Evolutionary conservation across 345 rosid species (phyloP).

Genomic region (Euphorbia pulcherrima): DNA sequence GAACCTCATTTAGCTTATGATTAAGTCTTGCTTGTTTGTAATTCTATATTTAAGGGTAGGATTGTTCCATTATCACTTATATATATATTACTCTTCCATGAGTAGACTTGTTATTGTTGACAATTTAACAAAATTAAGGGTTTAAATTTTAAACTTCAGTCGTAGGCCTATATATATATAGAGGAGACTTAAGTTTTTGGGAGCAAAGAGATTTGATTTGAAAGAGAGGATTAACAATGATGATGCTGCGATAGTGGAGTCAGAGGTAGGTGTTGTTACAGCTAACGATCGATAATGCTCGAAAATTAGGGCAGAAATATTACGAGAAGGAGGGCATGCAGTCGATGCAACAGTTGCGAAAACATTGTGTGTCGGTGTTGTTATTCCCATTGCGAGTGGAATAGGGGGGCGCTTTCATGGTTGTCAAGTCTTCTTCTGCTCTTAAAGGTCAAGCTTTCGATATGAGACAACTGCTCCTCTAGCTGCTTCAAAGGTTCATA

Average conservation of each 20-base stretch:
- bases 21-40: too few species aligned
- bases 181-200: constrained; percentile 29
- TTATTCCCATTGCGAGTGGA: constrained; percentile 84
- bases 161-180: constrained; percentile 43
- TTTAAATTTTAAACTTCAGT: constrained; percentile 23
- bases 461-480: constrained; percentile 88
- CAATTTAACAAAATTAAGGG: too few species aligned
- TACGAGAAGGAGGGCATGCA: too few species aligned
- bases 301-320: too few species aligned
- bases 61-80: too few species aligned
- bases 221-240: constrained; percentile 22
- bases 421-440: constrained; percentile 54
- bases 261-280: constrained; percentile 80
- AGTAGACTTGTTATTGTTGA: too few species aligned
- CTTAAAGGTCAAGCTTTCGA: constrained; percentile 62
- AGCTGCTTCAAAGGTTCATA: constrained; percentile 67
- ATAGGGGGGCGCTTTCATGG: constrained; percentile 93
- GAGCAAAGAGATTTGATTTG: too few species aligned
- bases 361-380: constrained; percentile 71
- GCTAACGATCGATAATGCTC: constrained; percentile 90
- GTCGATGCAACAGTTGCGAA: too few species aligned
- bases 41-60: too few species aligned
- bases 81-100: too few species aligned
- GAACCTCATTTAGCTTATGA: too few species aligned
- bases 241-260: constrained; percentile 44